Conservation (phyloP, 192 early-diverging fungal species). For the Podila epicladia region DNA sequence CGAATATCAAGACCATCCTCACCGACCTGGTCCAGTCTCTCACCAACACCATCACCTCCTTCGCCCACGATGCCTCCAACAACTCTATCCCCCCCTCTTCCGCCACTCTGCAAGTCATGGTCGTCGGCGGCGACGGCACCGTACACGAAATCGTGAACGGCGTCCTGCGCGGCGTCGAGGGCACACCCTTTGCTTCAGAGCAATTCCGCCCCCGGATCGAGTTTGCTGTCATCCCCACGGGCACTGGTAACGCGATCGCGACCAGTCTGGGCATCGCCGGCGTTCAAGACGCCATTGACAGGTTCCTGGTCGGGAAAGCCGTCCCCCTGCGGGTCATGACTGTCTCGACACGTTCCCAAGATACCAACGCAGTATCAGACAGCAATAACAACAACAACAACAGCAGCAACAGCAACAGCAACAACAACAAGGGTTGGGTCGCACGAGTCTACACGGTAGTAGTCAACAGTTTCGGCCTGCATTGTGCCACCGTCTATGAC, state of each 20-base stretch:
- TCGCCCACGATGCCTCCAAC: background rate
- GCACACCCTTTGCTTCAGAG: constrained; percentile 12
- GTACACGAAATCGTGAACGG: constrained; percentile 64
- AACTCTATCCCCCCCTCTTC: constrained; percentile 11
- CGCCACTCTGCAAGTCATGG: constrained; percentile 47
- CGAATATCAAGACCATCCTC: constrained; percentile 41
- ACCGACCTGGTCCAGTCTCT: constrained; percentile 43
- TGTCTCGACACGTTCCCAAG: constrained; percentile 29
- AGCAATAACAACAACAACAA: background rate
- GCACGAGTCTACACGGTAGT: constrained; percentile 47
- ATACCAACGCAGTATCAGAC: background rate
- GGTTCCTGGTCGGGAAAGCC: constrained; percentile 40
- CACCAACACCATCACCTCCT: constrained; percentile 2
- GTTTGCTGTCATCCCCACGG: constrained; percentile 55
- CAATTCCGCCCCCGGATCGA: constrained; percentile 27
- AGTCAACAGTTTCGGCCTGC: constrained; percentile 62
- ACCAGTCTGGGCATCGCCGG: constrained; percentile 48
- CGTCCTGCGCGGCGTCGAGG: constrained; percentile 37
- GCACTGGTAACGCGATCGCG: constrained; percentile 61
- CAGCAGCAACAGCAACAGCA: background rate
- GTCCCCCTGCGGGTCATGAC: constrained; percentile 42
- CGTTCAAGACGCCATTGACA: constrained; percentile 47
- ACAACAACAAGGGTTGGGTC: constrained; percentile 15
- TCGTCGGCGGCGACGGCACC: constrained; percentile 61
- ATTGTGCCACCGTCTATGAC: constrained; percentile 62